These are phyloP conservation scores for Fusarium sublunatum DNA, from an alignment of 2,329 filamentous ascomycete genomes.

Conservation along the genomic window DNA sequence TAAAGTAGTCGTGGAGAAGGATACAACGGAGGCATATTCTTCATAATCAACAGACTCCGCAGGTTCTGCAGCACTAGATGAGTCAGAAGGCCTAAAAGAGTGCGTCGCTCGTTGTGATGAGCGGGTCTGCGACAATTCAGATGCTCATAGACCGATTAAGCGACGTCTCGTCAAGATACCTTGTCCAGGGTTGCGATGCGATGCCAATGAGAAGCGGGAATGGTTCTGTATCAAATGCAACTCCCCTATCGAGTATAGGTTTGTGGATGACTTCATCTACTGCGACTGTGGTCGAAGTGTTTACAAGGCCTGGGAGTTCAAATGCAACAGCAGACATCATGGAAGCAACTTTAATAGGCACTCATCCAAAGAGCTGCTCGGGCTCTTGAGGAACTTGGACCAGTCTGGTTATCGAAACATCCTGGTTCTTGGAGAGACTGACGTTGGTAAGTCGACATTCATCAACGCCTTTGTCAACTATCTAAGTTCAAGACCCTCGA, in stretches of 20 bases:
- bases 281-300: constrained; percentile 52
- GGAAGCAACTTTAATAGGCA: constrained; percentile 29
- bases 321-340: constrained; percentile 47
- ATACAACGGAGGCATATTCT: neutral
- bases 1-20: neutral
- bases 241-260: constrained; percentile 7
- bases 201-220: neutral
- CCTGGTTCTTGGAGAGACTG: constrained; percentile 60
- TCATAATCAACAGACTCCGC: neutral
- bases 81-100: neutral
- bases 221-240: constrained; percentile 23
- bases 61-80: neutral
- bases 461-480: constrained; percentile 63
- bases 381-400: neutral
- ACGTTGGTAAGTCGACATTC: constrained; percentile 61
- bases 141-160: constrained; percentile 14
- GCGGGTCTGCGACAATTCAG: neutral
- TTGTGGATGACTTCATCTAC: constrained; percentile 46
- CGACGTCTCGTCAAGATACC: constrained; percentile 48
- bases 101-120: constrained; percentile 10
- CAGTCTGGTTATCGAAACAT: constrained; percentile 53
- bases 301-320: constrained; percentile 47
- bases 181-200: constrained; percentile 48
- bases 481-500: constrained; percentile 52
- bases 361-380: neutral